Evolutionary conservation across 257 asterid genomes (phyloP), one percentile per base, ranked within the genome.

Genomic region (Solanum phureja): DNA sequence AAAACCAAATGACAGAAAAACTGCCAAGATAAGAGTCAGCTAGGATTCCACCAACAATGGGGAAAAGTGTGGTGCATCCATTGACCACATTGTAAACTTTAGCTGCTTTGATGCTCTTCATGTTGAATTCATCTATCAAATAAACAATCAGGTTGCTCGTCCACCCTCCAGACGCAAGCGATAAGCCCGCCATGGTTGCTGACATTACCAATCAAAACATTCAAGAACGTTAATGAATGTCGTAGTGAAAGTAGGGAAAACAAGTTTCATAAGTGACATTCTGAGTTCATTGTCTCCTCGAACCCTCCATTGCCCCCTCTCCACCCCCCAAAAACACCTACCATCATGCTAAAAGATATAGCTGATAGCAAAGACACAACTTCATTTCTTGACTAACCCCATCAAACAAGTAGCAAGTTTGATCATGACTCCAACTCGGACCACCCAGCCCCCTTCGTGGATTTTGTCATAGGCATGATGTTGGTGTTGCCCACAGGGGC

Each of bases 21-120:
- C 96, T 91, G 69, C 98, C 98, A 2, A 92, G 77, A 56, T 31
- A 94, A 44, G 98, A 95, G 89, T 96, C 99, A 2, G 99, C 98
- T 23, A 95, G 64, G 52, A 96, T 91, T 21, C 98, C 99, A 14
- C 94, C 96, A 49, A 93, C 83, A 19, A 96, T 92, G 5, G 99
- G 99, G 58, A 96, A 91, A 87, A 96, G 90, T 23, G 97, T 91
- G 42, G 92, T 92, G 89, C 93, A 92, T 60, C 98, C 99, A 84
- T 93, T 94, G 29, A 95, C 92, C 21, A 93, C 89, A 74, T 96
- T 96, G 88, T 84, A 95, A 11, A 95, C 88, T 89, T 96, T 92
- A 11, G 99, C 98, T 16, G 99, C 98, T 84, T 88, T 92, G 60
- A 95, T 95, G 88, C 95, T 94, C 92, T 93, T 94, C 23, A 94